Base-by-base conservation (phyloP, 768 basidiomycete genomes). In the Suillus paluster region DNA sequence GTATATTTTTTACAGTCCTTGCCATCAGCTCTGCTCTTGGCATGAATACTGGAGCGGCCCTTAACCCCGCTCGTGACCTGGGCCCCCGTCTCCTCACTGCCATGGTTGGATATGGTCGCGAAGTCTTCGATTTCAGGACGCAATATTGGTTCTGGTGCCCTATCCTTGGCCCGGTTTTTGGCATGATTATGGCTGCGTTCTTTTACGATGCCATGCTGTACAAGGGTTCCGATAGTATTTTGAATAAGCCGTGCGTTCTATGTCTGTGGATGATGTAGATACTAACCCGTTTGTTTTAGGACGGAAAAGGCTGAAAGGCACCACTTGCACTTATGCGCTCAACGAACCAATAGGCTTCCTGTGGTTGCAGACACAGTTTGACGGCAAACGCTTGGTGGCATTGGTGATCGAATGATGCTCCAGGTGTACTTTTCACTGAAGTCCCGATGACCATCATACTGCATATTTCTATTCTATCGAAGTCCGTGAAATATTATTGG, bases 131-230 rank as follows among this genome's bases (percentile, higher is more conserved):
- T 21, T 70, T 62, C 61, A 59, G 66, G 61, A 83, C 78, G 67
- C 86, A 88, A 61, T 88, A 88, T 68, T 88, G 86, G 86, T 65
- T 88, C 33, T 88, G 87, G 86, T 82, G 82, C 62, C 83, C 86
- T 3, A 72, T 88, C 45, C 72, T 85, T 38, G 84, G 75, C 2
- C 83, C 87, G 7, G 79, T 87, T 66, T 61, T 81, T 33, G 86
- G 87, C 38, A 84, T 77, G 12, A 75, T 82, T 58, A 73, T 75
- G 23, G 87, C 83, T 7, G 73, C 78, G 0, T 71, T 83, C 50
- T 60, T 86, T 33, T 89, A 89, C 66, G 87, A 89, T 68, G 52
- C 73, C 1, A 74, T 85, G 67, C 65, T 88, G 53, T 86, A 79
- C 73, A 77, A 75, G 5, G 86, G 83, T 19, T 71, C 78, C 3